Evolutionary conservation across 2,329 filamentous ascomycete species (phyloP), one percentile per base, ranked within the genome.

Genomic region (Neophaeococcomyces aloes): DNA sequence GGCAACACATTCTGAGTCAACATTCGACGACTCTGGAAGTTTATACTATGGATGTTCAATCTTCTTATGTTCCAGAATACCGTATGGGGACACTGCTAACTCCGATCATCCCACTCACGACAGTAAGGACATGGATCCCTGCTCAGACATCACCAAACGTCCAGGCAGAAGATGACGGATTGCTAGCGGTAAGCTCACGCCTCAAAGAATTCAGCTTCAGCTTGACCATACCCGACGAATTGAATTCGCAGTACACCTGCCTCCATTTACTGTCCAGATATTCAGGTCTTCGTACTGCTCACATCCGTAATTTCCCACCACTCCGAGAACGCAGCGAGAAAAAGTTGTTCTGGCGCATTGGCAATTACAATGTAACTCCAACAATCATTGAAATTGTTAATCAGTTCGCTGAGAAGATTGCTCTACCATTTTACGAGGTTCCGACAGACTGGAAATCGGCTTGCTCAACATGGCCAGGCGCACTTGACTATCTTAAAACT

Each of bases 261-360:
- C 38, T 41, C n/a, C 29, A 29, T 23, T 23, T 33, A 14, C 29
- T 41, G 4, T 41, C 38, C 3, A 27, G 21, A 41, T 41, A 32
- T 29, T 17, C 32, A 14, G 23, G n/a, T 11, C 38, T 41, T 3
- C 27, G 38, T 19, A 41, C 38, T 19, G 29, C 23, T 3, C 38
- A 41, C 38, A 41, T 41, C 19, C 38, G 38, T 14, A 41, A 41
- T 15, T 41, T 41, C 17, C 38, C 38, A 19, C 38, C 29, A 2
- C 2, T 41, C 7, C 35, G 23, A 15, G 4, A 14, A 3, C 8
- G n/a, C 35, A 17, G 13, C 11, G 11, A 27, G 15, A 31, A 11
- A 5, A 5, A 18, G 4, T 13, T 27, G 8, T 41, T 41, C 29
- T 41, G 38, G 38, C 38, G 38, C 3, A 29, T 32, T 19, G 6